A percentile compares a stretch with the other conserved stretches of the same genome.
phyloP scores from a whole-genome alignment of 352 stramenopile species.

The Globisporangium paddicum region DNA sequence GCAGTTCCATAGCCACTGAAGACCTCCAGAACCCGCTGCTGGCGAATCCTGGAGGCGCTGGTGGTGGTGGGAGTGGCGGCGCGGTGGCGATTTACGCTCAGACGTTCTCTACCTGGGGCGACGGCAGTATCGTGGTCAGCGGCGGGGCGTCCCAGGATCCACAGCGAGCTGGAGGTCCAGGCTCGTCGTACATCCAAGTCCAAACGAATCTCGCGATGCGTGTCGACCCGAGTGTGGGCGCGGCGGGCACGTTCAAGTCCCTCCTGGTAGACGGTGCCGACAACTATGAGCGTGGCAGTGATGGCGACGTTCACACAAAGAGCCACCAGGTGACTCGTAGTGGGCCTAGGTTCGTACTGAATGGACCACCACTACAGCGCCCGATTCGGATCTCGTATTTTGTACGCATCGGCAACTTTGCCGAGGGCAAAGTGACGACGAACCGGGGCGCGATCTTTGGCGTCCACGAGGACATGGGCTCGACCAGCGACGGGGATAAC shows the following conservation, averaged over 20 bases:
- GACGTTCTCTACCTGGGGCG: slow-evolving; percentile 86
- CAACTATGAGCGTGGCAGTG: slow-evolving; percentile 15
- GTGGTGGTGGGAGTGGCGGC: slow-evolving; percentile 87
- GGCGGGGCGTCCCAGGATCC: slow-evolving; percentile 52
- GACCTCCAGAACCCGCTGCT: slow-evolving; percentile 1
- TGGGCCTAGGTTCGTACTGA: slow-evolving; percentile 42
- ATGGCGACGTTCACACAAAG: slow-evolving; percentile 13
- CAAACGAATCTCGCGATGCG: slow-evolving; percentile 38
- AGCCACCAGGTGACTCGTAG: slow-evolving; percentile 32
- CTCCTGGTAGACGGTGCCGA: slow-evolving; percentile 55
- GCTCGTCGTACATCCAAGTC: slow-evolving; percentile 40
- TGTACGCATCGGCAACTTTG: slow-evolving; percentile 50
- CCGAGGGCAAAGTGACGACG: slow-evolving; percentile 28
- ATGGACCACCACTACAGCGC: slow-evolving; percentile 9
- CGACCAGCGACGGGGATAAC: slow-evolving; percentile 7
- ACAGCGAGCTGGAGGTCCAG: slow-evolving; percentile 26
- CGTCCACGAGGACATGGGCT: slow-evolving; percentile 17
- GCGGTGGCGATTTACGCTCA: slow-evolving; percentile 89
- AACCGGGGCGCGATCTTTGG: slow-evolving; percentile 70
- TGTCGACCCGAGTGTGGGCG: slow-evolving; percentile 61
- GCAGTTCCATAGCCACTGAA: slow-evolving; percentile 15
- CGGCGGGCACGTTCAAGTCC: slow-evolving; percentile 64
- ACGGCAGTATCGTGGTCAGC: slow-evolving; percentile 75
- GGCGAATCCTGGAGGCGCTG: slow-evolving; percentile 18
- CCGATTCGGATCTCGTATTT: slow-evolving; percentile 78